Evolutionary conservation across 768 basidiomycete genomes (phyloP).

Genomic region (Serendipita sp.): DNA sequence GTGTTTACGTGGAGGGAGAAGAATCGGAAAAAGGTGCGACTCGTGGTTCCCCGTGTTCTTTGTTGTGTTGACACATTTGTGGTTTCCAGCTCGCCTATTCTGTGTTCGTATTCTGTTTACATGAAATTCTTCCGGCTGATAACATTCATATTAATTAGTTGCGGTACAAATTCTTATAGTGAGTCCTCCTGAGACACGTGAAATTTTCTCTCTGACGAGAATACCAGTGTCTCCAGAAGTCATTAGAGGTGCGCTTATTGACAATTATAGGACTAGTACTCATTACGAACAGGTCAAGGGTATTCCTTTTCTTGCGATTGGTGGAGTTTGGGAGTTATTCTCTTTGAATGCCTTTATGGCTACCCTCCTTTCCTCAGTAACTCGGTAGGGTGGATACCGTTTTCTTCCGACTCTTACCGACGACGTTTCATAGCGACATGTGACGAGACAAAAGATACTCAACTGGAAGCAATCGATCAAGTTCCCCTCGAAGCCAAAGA

Average conservation of each 20-base stretch:
- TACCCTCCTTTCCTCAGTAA: conserved; percentile 94
- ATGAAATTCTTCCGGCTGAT: conserved; percentile 10
- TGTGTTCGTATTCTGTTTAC: conserved; percentile 38
- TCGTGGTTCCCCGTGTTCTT: background rate
- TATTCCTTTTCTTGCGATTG: conserved; percentile 93
- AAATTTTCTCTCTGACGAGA: background rate
- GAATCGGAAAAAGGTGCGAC: conserved; percentile 71
- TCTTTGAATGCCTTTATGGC: conserved; percentile 92
- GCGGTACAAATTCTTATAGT: conserved; percentile 80
- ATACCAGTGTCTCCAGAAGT: conserved; percentile 74
- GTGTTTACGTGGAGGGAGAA: conserved; percentile 94
- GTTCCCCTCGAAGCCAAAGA: conserved; percentile 69
- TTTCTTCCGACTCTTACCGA: conserved; percentile 12
- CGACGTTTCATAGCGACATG: conserved; percentile 46
- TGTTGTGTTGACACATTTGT: background rate
- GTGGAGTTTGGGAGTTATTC: conserved; percentile 97
- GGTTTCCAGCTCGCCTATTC: conserved; percentile 60
- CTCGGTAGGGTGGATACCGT: conserved; percentile 38
- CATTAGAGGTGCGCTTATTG: conserved; percentile 34
- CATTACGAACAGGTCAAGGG: conserved; percentile 37
- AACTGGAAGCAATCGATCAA: conserved; percentile 84
- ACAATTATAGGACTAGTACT: background rate
- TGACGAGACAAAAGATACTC: conserved; percentile 91
- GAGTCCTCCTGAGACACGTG: conserved; percentile 19
- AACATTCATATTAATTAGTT: conserved; percentile 29